phyloP scores from a whole-genome alignment of 2,329 filamentous ascomycete genomes.

The Microsporum canis region DNA sequence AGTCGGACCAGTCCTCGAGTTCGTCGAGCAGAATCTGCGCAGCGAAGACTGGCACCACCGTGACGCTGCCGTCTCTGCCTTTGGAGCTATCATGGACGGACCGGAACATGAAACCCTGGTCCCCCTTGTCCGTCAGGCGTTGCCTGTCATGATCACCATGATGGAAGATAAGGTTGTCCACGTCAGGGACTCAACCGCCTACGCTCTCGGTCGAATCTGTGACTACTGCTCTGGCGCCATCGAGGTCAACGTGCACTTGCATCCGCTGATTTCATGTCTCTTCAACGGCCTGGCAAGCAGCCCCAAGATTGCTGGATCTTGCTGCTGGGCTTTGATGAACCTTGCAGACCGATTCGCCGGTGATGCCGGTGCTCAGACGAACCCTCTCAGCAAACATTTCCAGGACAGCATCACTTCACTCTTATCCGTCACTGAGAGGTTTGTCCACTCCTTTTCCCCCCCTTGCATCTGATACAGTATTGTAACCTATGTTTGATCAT shows the following conservation, averaged over 20 bases:
- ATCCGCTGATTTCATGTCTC: constrained; percentile 72
- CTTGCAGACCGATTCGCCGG: constrained; percentile 89
- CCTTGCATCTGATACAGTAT: no score
- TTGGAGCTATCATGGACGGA: constrained; percentile 97
- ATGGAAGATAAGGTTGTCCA: constrained; percentile 78
- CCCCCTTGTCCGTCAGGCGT: constrained; percentile 88
- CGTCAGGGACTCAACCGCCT: constrained; percentile 91
- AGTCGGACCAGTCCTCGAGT: constrained; percentile 73
- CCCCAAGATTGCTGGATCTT: constrained; percentile 93
- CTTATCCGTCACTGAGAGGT: constrained; percentile 70
- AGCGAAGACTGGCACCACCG: constrained; percentile 88
- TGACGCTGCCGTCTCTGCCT: constrained; percentile 92
- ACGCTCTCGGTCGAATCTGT: constrained; percentile 89
- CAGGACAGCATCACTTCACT: constrained; percentile 80
- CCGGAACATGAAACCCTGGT: constrained; percentile 86
- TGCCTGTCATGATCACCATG: constrained; percentile 86
- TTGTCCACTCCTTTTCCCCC: constrained; percentile 12
- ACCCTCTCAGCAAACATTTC: constrained; percentile 84
- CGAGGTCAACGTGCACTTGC: constrained; percentile 70
- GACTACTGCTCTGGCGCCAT: constrained; percentile 87
- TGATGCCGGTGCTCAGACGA: constrained; percentile 64
- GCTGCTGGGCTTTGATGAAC: constrained; percentile 99
- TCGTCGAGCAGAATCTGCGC: constrained; percentile 84
- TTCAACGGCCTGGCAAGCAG: constrained; percentile 84
- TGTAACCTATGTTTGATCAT: neutral